Percentiles rank a stretch among this genome's conserved stretches.
Evolutionary conservation across 768 basidiomycete genomes (phyloP).

Genomic region (Sistotremastrum suecicum): DNA sequence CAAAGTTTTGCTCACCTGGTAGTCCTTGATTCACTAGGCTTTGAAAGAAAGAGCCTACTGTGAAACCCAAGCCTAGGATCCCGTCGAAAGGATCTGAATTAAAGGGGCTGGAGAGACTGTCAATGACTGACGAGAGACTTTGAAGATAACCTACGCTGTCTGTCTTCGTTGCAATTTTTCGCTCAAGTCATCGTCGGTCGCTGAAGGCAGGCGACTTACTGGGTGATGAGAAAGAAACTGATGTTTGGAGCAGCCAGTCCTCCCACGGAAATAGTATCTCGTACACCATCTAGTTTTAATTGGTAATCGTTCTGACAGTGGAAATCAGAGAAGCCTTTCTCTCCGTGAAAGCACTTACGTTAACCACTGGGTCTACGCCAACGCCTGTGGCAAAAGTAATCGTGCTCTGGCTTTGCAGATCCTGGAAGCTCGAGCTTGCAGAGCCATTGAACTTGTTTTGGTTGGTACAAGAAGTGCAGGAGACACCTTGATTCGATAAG

Average conservation of each 20-base stretch:
- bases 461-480: slow-evolving; percentile 22
- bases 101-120: background rate
- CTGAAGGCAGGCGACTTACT: slow-evolving; percentile 3
- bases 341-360: slow-evolving; percentile 6
- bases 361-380: slow-evolving; percentile 37
- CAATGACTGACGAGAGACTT: no score
- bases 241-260: slow-evolving; percentile 24
- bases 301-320: slow-evolving; percentile 24
- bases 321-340: no score
- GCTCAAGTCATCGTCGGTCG: no score
- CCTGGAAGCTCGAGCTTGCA: slow-evolving; percentile 37
- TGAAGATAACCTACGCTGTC: no score
- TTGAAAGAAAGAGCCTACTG: slow-evolving; percentile 36
- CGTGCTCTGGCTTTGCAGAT: slow-evolving; percentile 24
- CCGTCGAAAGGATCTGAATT: slow-evolving; percentile 5
- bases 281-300: slow-evolving; percentile 29
- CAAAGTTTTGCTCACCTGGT: slow-evolving; percentile 24
- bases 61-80: slow-evolving; percentile 32
- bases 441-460: slow-evolving; percentile 33
- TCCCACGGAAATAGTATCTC: slow-evolving; percentile 36
- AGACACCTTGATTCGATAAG: slow-evolving; percentile 5
- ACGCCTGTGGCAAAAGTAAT: slow-evolving; percentile 40
- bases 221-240: slow-evolving; percentile 34
- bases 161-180: no score
- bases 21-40: slow-evolving; percentile 32